Percentiles rank a stretch among this genome's conserved stretches.
phyloP scores from a whole-genome alignment of 148 eudicot genomes.

The Rhododendron henanense region DNA sequence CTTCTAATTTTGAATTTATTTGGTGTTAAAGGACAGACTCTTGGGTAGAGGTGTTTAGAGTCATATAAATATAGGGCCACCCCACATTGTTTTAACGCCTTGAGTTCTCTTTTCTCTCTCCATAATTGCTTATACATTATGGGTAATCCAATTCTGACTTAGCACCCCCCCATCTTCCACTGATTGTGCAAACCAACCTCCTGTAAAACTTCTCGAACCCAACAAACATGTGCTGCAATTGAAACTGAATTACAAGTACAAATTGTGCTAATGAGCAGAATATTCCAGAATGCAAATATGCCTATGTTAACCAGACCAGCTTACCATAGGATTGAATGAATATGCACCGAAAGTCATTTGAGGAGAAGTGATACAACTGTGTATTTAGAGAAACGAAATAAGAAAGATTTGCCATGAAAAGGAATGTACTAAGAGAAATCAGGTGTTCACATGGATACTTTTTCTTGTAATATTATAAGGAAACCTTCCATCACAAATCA shows the following conservation, averaged over 20 bases:
- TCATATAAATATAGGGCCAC: neutral
- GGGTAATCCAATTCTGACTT: neutral
- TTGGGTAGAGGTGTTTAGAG: neutral
- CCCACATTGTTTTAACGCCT: neutral
- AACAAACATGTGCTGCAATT: neutral
- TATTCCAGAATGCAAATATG: neutral
- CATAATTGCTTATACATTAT: neutral
- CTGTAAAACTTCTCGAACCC: neutral
- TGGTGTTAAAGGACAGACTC: neutral
- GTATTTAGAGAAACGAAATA: neutral
- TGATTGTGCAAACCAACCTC: neutral
- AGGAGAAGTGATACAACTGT: neutral
- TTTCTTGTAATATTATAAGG: neutral
- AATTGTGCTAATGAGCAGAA: neutral
- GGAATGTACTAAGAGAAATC: neutral
- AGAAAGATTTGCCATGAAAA: neutral
- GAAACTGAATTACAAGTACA: neutral
- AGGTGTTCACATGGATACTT: neutral
- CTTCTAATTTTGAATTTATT: neutral
- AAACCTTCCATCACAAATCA: neutral
- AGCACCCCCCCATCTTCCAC: neutral
- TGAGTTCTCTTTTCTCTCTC: neutral
- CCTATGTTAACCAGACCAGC: neutral
- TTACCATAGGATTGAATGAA: neutral
- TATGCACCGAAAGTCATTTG: neutral